Evolutionary conservation across 2,329 filamentous ascomycete species (phyloP), one percentile per base, ranked within the genome.

Genomic region (Tolypocladium album): DNA sequence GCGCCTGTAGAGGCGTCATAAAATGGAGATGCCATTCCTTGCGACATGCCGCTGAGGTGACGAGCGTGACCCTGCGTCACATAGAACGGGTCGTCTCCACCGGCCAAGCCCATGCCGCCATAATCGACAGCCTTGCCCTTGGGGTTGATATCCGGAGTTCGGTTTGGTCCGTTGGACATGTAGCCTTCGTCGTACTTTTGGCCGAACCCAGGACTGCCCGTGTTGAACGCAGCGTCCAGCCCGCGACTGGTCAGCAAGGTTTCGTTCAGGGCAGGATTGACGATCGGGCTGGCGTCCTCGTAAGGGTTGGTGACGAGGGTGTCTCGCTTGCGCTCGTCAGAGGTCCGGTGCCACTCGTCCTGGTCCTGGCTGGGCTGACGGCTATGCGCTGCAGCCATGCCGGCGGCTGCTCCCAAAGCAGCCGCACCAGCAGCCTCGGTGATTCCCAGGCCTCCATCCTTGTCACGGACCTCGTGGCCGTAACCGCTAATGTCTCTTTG

Each of bases 1-100:
- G 85, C 87, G 58, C 93, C 93, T 1, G 90, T 96, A 4, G 92
- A 84, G 61, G 90, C 87, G 70, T 99, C 94, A 69, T 96, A 97
- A 24, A 97, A 79, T 3, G 93, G 92, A 38, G 92, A 94, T 4
- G 81, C 82, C 83, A 97, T 91, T 55, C 92, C 93, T 69, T 97
- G 91, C 9, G 93, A 97, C 77, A 96, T 88, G 57, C 90, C 92
- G 70, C 91, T 96, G 55, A 92, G 78, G 67, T 94, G 86, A 57
- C 90, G 85, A 42, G 74, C 69, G 64, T 87, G 85, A 53, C 78
- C 76, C 61, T 80, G 80, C 55, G 82, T 74, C 34, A 76, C 75
- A 61, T 84, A 84, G 69, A 92, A 92, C 1, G 87, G 84, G 71
- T 94, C 89, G 43, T 84, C 83, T 61, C 71, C 77, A 1, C 60